Conservation (phyloP, 257 asterid species). For the Agastache rugosa region DNA sequence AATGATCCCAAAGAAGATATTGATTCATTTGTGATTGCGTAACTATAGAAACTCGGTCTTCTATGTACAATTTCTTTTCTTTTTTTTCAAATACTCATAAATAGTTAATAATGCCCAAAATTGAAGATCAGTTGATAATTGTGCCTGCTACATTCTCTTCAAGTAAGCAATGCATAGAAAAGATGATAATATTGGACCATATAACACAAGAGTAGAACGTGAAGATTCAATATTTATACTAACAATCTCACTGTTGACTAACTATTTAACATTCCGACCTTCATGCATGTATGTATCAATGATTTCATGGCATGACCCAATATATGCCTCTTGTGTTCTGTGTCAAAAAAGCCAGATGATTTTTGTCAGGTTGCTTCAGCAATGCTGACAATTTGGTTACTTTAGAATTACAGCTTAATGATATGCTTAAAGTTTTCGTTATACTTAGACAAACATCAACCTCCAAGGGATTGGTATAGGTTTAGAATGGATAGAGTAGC, state of each 20-base stretch:
- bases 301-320: neutral
- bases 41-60: slow-evolving; percentile 1
- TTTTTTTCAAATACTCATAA: too few species aligned
- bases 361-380: neutral
- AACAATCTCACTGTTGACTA: neutral
- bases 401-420: neutral
- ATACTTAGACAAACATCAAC: too few species aligned
- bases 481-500: too few species aligned
- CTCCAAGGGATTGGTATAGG: too few species aligned
- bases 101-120: too few species aligned
- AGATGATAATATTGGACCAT: too few species aligned
- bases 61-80: neutral
- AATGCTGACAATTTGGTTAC: neutral
- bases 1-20: neutral
- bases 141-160: too few species aligned
- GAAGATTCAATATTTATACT: neutral
- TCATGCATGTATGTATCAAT: neutral
- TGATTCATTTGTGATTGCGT: neutral
- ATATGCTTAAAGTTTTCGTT: neutral
- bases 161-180: too few species aligned
- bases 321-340: neutral
- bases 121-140: too few species aligned
- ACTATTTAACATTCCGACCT: neutral
- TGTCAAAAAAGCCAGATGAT: neutral
- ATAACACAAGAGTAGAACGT: too few species aligned